Percentiles rank a stretch among this genome's conserved stretches.
phyloP scores from a whole-genome alignment of 108 stramenopile species.

The Cyclostephanos invisitatus region DNA sequence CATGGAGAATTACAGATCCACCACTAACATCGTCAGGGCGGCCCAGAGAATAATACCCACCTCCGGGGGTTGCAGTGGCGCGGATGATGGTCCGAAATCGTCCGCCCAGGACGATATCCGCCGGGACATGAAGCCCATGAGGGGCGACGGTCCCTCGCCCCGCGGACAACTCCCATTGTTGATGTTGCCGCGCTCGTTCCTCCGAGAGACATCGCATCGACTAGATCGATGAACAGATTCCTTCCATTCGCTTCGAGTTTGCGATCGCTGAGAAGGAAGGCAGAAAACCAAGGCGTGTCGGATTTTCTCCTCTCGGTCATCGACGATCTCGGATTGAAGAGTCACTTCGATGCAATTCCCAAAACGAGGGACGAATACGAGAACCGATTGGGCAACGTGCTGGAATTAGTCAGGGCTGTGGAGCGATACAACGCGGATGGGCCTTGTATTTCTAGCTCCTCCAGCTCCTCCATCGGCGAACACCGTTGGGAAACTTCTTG shows the following conservation, averaged over 20 bases:
- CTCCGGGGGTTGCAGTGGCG: constrained; percentile 6
- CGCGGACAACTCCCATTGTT: constrained; percentile 23
- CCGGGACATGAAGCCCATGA: constrained; percentile 74
- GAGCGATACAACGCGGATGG: constrained; percentile 61
- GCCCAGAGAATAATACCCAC: constrained; percentile 76
- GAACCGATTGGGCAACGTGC: constrained; percentile 69
- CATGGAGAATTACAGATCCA: constrained; percentile 85
- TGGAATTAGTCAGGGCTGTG: constrained; percentile 68
- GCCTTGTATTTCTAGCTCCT: constrained; percentile 36
- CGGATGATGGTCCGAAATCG: background rate
- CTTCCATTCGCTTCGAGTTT: constrained; percentile 65
- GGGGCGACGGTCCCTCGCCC: constrained; percentile 68
- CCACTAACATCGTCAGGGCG: constrained; percentile 79
- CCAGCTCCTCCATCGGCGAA: constrained; percentile 17
- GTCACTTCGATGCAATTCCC: constrained; percentile 73
- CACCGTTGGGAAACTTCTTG: constrained; percentile 65
- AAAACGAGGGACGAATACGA: constrained; percentile 69
- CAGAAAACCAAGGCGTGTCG: constrained; percentile 44
- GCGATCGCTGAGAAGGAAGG: constrained; percentile 42
- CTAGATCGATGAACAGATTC: constrained; percentile 59
- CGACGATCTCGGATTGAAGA: constrained; percentile 55
- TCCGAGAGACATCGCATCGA: constrained; percentile 51
- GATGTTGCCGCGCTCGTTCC: constrained; percentile 24
- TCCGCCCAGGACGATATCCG: constrained; percentile 53
- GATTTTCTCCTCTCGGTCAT: constrained; percentile 55